These are phyloP conservation scores for Verticillium tricorpus DNA, from an alignment of 2,329 filamentous ascomycete genomes.

Conservation along the genomic window DNA sequence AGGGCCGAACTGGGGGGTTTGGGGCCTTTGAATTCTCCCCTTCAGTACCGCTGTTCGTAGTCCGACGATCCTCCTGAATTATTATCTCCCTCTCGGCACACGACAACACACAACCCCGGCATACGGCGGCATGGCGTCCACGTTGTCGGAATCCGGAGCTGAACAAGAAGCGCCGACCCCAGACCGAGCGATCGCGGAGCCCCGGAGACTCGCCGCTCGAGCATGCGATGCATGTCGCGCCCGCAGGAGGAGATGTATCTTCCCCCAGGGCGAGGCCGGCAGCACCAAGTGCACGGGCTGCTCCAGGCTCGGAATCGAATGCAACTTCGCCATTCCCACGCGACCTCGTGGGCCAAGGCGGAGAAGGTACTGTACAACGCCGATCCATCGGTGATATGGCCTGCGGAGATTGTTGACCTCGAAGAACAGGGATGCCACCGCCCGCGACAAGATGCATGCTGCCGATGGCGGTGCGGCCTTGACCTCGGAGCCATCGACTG, in stretches of 20 bases:
- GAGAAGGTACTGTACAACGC: not conserved
- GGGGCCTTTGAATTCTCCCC: slow-evolving; percentile 44
- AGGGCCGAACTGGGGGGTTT: too few relatives aligned
- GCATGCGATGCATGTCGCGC: not conserved
- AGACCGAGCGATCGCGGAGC: not conserved
- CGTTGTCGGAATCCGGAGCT: not conserved
- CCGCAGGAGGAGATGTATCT: slow-evolving; percentile 17
- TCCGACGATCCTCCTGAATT: not conserved
- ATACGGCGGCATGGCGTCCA: slow-evolving; percentile 1
- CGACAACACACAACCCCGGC: not conserved
- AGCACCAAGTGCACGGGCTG: slow-evolving; percentile 13
- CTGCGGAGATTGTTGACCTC: not conserved
- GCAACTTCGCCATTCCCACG: slow-evolving; percentile 18
- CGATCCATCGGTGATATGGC: too few relatives aligned
- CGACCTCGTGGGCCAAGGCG: slow-evolving; percentile 17
- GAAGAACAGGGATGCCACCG: not conserved
- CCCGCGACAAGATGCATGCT: not conserved
- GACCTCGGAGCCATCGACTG: not conserved
- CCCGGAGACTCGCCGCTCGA: not conserved
- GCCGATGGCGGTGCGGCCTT: not conserved
- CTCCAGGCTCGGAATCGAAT: slow-evolving; percentile 14
- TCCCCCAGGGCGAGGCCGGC: not conserved
- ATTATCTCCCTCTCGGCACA: not conserved
- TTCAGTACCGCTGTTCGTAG: slow-evolving; percentile 2
- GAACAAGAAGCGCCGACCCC: not conserved